Base-by-base conservation (phyloP, 225 moss, liverwort and hornwort species). In the Lunularia cruciata region DNA sequence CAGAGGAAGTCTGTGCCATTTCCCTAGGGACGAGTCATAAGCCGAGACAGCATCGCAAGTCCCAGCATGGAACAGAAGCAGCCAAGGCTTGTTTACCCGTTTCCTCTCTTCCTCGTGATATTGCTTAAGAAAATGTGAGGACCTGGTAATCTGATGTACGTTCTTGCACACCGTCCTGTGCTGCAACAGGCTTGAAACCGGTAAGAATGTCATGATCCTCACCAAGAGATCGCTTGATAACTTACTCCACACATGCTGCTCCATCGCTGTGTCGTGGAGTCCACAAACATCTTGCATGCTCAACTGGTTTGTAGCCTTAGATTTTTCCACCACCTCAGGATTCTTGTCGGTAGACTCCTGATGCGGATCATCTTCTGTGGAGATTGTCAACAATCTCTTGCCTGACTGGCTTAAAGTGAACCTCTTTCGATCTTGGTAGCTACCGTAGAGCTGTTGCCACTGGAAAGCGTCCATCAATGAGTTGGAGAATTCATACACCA, bases 141-240 rank as follows among this genome's bases (percentile, higher is more conserved):
- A 66, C 27, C 31, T 62, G 19, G 62, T 47, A 10, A 55, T 26
- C 39, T 49, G 47, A 30, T 73, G 38, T 52, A 73, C 51, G 48
- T 52, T 35, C 53, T 73, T 78, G 78, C 78, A 69, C 7, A 78
- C 73, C 9, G 56, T 42, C 16, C 78, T 73, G 8, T 59, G 61
- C 39, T 60, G 66, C 57, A 73, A 62, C 34, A 78, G 59, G 25
- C 73, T 52, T n/a, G 73, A 26, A 16, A 53, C 66, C 5, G 78
- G 78, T 43, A 78, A 57, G 40, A 73, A 78, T 8, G 59, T 59
- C 48, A 78, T 15, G 20, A 78, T 45, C 53, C 53, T 47, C 60
- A 66, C 77, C 48, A 77, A 18, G 47, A 77, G 9, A 57, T 77
- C 56, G 35, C 31, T 19, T 37, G 48, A 18, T 4, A 77, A 67